phyloP scores from a whole-genome alignment of 106 monocot species.

The Acanthochlamys bracteata region DNA sequence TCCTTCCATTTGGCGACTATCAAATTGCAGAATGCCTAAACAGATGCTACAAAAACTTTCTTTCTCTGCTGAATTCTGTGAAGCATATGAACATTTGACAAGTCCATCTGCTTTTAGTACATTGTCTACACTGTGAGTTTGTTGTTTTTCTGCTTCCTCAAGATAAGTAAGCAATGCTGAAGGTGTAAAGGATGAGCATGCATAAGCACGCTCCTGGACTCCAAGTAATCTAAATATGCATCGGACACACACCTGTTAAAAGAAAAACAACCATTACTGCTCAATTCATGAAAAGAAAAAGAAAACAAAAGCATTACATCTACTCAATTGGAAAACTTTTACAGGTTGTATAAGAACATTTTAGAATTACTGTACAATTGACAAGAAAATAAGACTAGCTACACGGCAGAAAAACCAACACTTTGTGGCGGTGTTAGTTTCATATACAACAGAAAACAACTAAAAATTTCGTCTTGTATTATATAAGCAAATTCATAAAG shows the following conservation, averaged over 20 bases:
- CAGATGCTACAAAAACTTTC: slow-evolving; percentile 48
- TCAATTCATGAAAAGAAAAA: background rate
- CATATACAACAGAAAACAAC: background rate
- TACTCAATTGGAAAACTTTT: no score
- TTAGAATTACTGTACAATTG: no score
- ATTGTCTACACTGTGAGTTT: slow-evolving; percentile 14
- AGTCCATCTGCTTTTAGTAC: background rate
- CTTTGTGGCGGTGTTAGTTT: no score
- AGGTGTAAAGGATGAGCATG: slow-evolving; percentile 30
- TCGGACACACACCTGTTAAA: slow-evolving; percentile 53
- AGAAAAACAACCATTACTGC: background rate
- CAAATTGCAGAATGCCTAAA: slow-evolving; percentile 66
- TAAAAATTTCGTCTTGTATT: background rate
- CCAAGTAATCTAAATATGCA: slow-evolving; percentile 76
- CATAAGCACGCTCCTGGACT: slow-evolving; percentile 26
- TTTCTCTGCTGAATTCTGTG: slow-evolving; percentile 10
- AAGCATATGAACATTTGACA: slow-evolving; percentile 12
- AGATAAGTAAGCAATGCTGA: slow-evolving; percentile 32
- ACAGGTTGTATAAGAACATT: no score
- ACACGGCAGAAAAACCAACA: no score
- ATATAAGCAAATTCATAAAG: background rate
- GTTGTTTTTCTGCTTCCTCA: slow-evolving; percentile 18
- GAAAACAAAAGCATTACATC: no score
- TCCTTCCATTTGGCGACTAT: slow-evolving; percentile 16
- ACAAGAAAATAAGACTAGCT: no score